Evolutionary conservation across 2,329 filamentous ascomycete species (phyloP), one percentile per base, ranked within the genome.

Genomic region (Xylariales sp.): DNA sequence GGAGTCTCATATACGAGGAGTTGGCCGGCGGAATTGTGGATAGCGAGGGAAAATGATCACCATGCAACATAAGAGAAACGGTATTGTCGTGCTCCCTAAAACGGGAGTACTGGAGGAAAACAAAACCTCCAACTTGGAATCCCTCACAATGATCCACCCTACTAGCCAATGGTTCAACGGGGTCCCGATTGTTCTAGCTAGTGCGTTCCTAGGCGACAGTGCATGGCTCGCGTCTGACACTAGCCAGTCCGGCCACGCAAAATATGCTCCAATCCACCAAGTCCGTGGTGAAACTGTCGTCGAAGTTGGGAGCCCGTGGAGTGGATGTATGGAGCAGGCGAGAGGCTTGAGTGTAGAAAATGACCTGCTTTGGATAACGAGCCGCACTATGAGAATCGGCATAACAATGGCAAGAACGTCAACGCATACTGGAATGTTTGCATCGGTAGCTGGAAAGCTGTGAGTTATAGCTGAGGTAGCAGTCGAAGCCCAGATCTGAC

Each of bases 81-180:
- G n/a, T n/a, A n/a, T n/a, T n/a, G n/a, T n/a, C n/a, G n/a, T n/a
- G n/a, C n/a, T n/a, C n/a, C n/a, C n/a, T n/a, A n/a, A n/a, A n/a
- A n/a, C n/a, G n/a, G n/a, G n/a, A n/a, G n/a, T n/a, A n/a, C n/a
- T n/a, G n/a, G n/a, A n/a, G n/a, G n/a, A n/a, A n/a, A n/a, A n/a
- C n/a, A n/a, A n/a, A n/a, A n/a, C n/a, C n/a, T n/a, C n/a, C n/a
- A n/a, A n/a, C n/a, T n/a, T n/a, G n/a, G n/a, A n/a, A n/a, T 49
- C 47, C 4, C 19, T 53, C 5, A 49, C 52, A 22, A 51, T 46
- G 5, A 51, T 53, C 25, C 51, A 52, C 37, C 40, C 37, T 9
- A 52, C 50, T 5, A 52, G 52, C 21, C 48, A 51, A 28, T 53
- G 48, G 51, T 53, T 53, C 43, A 22, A 24, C 11, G 50, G 36